Conservation (phyloP, 345 rosid genomes). For the Pugionium cornutum region DNA sequence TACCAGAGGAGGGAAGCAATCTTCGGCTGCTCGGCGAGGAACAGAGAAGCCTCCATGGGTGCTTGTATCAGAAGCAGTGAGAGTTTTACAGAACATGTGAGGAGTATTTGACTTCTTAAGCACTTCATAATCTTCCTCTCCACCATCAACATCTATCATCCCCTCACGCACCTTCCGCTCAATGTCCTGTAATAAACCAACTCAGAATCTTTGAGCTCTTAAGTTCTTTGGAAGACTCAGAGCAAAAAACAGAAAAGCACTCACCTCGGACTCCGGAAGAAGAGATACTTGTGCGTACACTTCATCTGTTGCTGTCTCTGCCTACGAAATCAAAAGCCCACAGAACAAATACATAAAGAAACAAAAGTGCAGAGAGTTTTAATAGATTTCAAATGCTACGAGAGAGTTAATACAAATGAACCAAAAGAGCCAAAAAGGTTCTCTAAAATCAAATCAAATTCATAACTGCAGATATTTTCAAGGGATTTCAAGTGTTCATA, state of each 20-base stretch:
- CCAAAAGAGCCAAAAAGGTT: too few species aligned
- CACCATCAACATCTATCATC: slow-evolving; percentile 53
- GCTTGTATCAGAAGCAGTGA: slow-evolving; percentile 98
- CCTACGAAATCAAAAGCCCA: slow-evolving; percentile 49
- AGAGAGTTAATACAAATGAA: too few species aligned
- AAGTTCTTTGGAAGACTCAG: background rate
- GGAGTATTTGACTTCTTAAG: slow-evolving; percentile 66
- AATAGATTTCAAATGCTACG: too few species aligned
- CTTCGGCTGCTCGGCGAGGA: slow-evolving; percentile 98
- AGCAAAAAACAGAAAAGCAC: slow-evolving; percentile 25
- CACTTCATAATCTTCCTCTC: slow-evolving; percentile 66
- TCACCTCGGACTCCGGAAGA: slow-evolving; percentile 77
- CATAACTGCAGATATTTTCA: background rate
- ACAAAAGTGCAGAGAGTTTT: too few species aligned
- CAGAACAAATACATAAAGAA: slow-evolving; percentile 15
- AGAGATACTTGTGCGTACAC: slow-evolving; percentile 91
- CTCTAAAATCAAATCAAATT: too few species aligned
- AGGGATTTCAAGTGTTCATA: slow-evolving; percentile 5
- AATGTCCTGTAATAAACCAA: slow-evolving; percentile 42
- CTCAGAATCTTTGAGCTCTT: background rate
- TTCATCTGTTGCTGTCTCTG: slow-evolving; percentile 88
- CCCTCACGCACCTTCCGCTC: slow-evolving; percentile 61
- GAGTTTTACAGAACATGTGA: slow-evolving; percentile 98
- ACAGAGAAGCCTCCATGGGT: slow-evolving; percentile 99
- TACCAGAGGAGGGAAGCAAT: slow-evolving; percentile 98